Conservation (phyloP, 2,329 filamentous ascomycete species). For the Hypomyces perniciosus region DNA sequence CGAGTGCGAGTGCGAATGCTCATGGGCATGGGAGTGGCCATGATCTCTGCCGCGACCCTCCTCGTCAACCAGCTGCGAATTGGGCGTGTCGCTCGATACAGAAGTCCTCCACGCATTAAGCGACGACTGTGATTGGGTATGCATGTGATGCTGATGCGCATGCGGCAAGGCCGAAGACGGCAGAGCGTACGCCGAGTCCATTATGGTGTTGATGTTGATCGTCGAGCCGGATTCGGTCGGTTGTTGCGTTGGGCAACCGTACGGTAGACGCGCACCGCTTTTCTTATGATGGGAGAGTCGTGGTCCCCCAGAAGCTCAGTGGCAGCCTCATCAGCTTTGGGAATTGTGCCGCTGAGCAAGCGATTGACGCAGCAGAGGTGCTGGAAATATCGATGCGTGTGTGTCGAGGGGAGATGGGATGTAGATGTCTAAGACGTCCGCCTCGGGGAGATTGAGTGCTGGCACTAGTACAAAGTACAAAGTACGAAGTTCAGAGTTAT, state of each 20-base stretch:
- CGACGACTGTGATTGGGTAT: constrained; percentile 34
- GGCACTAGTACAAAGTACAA: no score
- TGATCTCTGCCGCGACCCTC: constrained; percentile 24
- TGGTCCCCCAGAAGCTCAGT: constrained; percentile 1
- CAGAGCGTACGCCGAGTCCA: constrained; percentile 49
- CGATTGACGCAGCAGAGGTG: not conserved
- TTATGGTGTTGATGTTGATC: constrained; percentile 18
- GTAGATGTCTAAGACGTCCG: no score
- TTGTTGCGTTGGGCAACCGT: not conserved
- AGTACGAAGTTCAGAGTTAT: no score
- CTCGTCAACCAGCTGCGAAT: constrained; percentile 25
- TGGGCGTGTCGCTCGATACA: constrained; percentile 28
- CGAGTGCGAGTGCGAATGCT: constrained; percentile 23
- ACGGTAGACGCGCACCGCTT: not conserved
- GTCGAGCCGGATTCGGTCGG: not conserved
- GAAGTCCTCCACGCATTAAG: constrained; percentile 35
- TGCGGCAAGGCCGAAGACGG: constrained; percentile 46
- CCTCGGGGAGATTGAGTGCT: no score
- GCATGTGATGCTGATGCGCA: constrained; percentile 38
- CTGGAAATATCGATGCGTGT: no score
- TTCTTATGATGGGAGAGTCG: constrained; percentile 10
- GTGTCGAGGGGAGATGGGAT: no score
- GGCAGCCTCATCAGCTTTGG: constrained; percentile 4
- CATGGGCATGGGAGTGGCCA: constrained; percentile 20
- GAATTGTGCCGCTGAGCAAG: not conserved